Conservation (phyloP, 139 green algal species). For the Closterium sp. region DNA sequence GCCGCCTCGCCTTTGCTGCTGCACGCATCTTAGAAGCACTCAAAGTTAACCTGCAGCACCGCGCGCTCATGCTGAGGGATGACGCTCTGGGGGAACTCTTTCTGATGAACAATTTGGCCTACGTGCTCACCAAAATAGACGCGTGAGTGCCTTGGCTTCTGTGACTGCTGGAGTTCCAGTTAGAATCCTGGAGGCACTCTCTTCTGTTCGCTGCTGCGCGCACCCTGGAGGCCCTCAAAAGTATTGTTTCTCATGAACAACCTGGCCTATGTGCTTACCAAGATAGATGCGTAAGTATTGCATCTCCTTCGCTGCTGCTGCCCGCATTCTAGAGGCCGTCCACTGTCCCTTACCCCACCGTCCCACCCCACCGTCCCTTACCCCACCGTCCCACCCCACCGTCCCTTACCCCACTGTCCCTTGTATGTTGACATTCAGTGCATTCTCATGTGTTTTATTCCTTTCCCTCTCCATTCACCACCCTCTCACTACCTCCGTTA, state of each 20-base stretch:
- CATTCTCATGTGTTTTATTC: too few relatives aligned
- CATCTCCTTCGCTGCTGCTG: too few relatives aligned
- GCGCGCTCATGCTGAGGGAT: neutral
- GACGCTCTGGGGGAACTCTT: neutral
- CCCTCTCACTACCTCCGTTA: neutral
- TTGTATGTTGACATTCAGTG: too few relatives aligned
- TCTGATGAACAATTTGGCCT: neutral
- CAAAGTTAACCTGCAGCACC: neutral
- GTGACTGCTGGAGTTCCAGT: neutral
- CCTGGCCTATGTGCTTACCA: neutral
- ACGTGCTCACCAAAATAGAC: slow-evolving; percentile 1
- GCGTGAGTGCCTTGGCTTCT: neutral
- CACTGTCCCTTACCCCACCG: too few relatives aligned
- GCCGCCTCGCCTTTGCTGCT: slow-evolving; percentile 1
- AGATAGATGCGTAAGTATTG: neutral
- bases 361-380: too few relatives aligned
- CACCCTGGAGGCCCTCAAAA: neutral
- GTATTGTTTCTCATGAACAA: neutral
- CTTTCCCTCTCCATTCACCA: too few relatives aligned
- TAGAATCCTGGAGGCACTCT: neutral
- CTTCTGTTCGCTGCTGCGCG: neutral
- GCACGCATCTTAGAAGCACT: neutral
- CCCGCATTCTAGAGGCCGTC: too few relatives aligned
- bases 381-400: too few relatives aligned
- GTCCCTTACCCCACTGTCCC: too few relatives aligned